Percentiles rank a stretch among this genome's conserved stretches.
Conservation (phyloP, 345 rosid genomes). For the Murraya paniculata region DNA sequence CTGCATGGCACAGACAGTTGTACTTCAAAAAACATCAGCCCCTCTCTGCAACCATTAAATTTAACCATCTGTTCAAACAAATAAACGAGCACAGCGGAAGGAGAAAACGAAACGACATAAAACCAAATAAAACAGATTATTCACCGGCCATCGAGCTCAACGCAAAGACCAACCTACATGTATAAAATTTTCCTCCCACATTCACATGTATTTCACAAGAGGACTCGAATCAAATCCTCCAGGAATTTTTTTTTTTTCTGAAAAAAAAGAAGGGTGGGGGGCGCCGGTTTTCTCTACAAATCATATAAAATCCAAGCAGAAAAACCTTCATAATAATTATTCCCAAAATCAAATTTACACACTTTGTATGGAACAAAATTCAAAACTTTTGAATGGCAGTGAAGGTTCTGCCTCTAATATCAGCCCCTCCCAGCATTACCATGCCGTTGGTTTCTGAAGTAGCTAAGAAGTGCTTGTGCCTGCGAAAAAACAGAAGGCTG, state of each 20-base stretch:
- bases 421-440: conserved; percentile 66
- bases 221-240: conserved; percentile 24
- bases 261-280: not conserved
- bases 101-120: not conserved
- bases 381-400: conserved; percentile 22
- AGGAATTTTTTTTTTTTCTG: conserved; percentile 6
- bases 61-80: not conserved
- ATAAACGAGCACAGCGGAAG: not conserved
- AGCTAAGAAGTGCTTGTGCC: conserved; percentile 84
- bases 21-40: too few species aligned
- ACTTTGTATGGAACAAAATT: conserved; percentile 22
- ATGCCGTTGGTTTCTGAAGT: conserved; percentile 76
- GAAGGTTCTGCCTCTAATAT: conserved; percentile 20
- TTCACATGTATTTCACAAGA: conserved; percentile 23
- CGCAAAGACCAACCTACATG: conserved; percentile 2
- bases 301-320: conserved; percentile 25
- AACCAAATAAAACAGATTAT: conserved; percentile 5
- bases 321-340: conserved; percentile 35
- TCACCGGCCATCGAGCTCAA: conserved; percentile 10
- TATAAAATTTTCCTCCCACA: conserved; percentile 20
- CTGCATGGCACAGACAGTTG: not conserved
- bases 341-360: conserved; percentile 45
- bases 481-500: conserved; percentile 30
- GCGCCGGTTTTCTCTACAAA: conserved; percentile 29
- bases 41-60: too few species aligned